These are phyloP conservation scores for Irpex rosettiformis DNA, from an alignment of 1,284 basidiomycete genomes.

Conservation along the genomic window DNA sequence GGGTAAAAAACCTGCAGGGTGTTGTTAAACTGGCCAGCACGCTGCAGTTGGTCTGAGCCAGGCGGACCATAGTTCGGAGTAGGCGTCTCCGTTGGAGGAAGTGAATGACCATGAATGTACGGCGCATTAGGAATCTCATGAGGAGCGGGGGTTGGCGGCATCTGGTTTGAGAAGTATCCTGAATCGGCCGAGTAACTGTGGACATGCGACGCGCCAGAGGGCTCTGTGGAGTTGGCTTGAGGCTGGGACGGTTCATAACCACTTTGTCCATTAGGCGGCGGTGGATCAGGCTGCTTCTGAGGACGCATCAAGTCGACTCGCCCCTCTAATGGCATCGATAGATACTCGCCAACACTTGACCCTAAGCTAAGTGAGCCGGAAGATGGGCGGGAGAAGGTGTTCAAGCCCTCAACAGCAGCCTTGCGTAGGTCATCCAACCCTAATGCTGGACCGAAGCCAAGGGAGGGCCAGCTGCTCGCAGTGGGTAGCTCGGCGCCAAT, in stretches of 20 bases:
- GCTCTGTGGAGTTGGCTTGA: background rate
- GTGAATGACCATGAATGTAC: constrained; percentile 30
- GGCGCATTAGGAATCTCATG: constrained; percentile 46
- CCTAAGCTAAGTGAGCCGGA: background rate
- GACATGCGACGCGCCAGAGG: constrained; percentile 22
- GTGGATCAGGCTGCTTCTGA: constrained; percentile 31
- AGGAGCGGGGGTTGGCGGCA: constrained; percentile 55
- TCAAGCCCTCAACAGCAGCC: constrained; percentile 60
- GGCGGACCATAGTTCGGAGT: constrained; percentile 21
- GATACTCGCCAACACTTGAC: constrained; percentile 63
- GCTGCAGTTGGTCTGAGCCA: background rate
- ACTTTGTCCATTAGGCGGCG: background rate
- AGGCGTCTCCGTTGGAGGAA: constrained; percentile 22
- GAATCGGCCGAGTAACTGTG: constrained; percentile 18
- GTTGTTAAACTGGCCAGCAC: background rate
- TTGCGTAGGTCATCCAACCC: constrained; percentile 69
- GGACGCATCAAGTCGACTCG: constrained; percentile 82
- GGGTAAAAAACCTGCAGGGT: constrained; percentile 11
- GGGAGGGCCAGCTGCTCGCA: constrained; percentile 11
- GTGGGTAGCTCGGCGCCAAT: constrained; percentile 28
- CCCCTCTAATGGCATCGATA: constrained; percentile 79
- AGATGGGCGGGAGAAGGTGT: constrained; percentile 8
- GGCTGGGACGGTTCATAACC: background rate
- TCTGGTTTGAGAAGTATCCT: constrained; percentile 33
- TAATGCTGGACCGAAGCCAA: constrained; percentile 33